Base-by-base conservation (phyloP, 2,329 filamentous ascomycete genomes). In the Cordyceps javanica region DNA sequence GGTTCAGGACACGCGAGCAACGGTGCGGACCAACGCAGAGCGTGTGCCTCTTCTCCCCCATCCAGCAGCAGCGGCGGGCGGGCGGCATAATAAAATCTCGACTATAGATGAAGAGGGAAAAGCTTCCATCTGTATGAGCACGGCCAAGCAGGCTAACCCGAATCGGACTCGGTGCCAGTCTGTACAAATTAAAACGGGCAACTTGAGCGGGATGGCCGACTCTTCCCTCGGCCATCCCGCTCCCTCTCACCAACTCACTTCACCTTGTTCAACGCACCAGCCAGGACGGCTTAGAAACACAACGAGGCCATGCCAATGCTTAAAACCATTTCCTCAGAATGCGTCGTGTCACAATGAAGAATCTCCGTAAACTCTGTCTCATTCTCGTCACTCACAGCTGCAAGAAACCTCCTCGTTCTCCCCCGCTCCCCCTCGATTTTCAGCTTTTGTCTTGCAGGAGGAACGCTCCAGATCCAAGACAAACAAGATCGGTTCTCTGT, bases 271-370 rank as follows among this genome's bases (percentile, higher is more conserved):
- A 38, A 39, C 42, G 53, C 53, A 56, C 44, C 44, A 49, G 44
- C 52, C 42, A 56, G 5, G 30, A n/a, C 44, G 23, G 53, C 53
- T 56, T 56, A 56, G 53, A 56, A 56, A 56, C 23, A 49, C 53
- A 32, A 32, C 10, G 53, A 56, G 42, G 32, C 26, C 14, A 23
- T 56, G 53, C 28, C 42, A 56, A 41, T 56, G 44, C 44, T 39
- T 32, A 49, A 32, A 49, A 56, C 32, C 25, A 8, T 38, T 49
- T 32, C 10, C 23, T 45, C 16, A n/a, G 34, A 45, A 49, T 49
- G 21, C 19, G n/a, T 10, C 34, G 44, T 41, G 44, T 48, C 53
- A 56, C 49, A 23, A 56, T 56, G 42, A 16, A 25, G 26, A n/a
- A 30, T 5, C 13, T n/a, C 25, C n/a, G 25, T 11, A 19, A 48